Evolutionary conservation across 345 rosid genomes (phyloP).

Genomic region (Salix viminalis): DNA sequence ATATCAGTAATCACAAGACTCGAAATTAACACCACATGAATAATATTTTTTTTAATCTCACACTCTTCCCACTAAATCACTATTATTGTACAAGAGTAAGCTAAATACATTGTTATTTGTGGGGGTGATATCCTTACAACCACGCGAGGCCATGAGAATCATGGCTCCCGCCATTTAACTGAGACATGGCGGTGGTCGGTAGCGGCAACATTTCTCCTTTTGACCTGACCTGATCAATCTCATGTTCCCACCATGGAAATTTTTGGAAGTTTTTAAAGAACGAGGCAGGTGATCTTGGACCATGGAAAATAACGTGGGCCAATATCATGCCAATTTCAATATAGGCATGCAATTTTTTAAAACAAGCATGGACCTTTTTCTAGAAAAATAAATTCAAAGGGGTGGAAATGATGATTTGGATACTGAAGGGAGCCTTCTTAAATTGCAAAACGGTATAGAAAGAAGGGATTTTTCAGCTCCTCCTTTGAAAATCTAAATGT

Average conservation of each 20-base stretch:
- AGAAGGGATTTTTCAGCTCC: not conserved
- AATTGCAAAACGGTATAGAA: not conserved
- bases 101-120: not conserved
- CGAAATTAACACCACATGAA: fast-evolving
- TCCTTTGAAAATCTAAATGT: not conserved
- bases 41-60: no score
- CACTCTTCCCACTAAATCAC: no score
- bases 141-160: conserved; percentile 10
- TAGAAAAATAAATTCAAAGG: not conserved
- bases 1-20: fast-evolving
- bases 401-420: not conserved
- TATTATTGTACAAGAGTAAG: not conserved
- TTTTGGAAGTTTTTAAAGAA: not conserved
- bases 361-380: not conserved
- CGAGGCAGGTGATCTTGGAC: conserved; percentile 8
- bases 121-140: conserved; percentile 8
- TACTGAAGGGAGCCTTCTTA: not conserved
- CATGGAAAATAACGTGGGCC: not conserved
- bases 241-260: not conserved
- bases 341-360: not conserved
- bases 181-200: not conserved
- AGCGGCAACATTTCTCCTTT: not conserved
- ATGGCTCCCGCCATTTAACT: conserved; percentile 8
- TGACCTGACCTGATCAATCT: not conserved
- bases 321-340: not conserved